phyloP scores from a whole-genome alignment of 768 basidiomycete genomes.

The Phanerochaete carnosa region DNA sequence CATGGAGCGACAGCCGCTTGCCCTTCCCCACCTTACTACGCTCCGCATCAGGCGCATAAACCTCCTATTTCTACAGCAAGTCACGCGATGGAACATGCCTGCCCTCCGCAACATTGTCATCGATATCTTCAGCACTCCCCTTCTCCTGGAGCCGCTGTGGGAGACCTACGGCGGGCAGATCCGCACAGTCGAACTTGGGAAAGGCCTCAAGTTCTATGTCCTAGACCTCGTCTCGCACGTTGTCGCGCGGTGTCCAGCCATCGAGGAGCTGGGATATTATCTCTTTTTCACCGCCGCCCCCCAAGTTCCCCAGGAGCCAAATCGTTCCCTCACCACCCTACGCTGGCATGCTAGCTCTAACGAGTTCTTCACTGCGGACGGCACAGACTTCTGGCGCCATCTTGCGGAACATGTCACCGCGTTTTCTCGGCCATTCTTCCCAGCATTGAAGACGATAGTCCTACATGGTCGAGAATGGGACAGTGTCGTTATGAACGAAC shows the following conservation, averaged over 20 bases:
- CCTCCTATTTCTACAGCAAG: slow-evolving; percentile 46
- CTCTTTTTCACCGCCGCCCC: slow-evolving; percentile 22
- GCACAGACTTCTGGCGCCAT: slow-evolving; percentile 34
- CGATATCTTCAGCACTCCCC: slow-evolving; percentile 39
- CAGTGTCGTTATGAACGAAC: slow-evolving; percentile 33
- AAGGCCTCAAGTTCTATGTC: slow-evolving; percentile 50
- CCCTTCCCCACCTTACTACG: slow-evolving; percentile 46
- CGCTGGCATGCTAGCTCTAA: slow-evolving; percentile 52
- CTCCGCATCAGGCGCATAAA: slow-evolving; percentile 49
- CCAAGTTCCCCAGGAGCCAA: slow-evolving; percentile 1
- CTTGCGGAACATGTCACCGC: slow-evolving; percentile 46
- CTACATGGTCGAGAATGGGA: slow-evolving; percentile 53
- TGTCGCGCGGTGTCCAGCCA: slow-evolving; percentile 41
- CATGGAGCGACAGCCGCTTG: slow-evolving; percentile 26
- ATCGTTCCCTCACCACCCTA: slow-evolving; percentile 38
- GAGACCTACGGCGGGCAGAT: slow-evolving; percentile 47
- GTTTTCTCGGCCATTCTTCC: slow-evolving; percentile 38
- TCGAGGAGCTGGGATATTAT: slow-evolving; percentile 53
- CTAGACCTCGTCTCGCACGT: slow-evolving; percentile 45
- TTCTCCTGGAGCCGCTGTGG: slow-evolving; percentile 46
- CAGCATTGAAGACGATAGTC: slow-evolving; percentile 41
- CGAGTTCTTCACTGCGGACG: slow-evolving; percentile 34
- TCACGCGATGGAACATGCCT: slow-evolving; percentile 51
- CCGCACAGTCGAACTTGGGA: slow-evolving; percentile 54
- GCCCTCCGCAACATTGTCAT: slow-evolving; percentile 48